A percentile compares a stretch with the other conserved stretches of the same genome.
Conservation (phyloP, 208 protist genomes). For the Leishmania amazonensis region DNA sequence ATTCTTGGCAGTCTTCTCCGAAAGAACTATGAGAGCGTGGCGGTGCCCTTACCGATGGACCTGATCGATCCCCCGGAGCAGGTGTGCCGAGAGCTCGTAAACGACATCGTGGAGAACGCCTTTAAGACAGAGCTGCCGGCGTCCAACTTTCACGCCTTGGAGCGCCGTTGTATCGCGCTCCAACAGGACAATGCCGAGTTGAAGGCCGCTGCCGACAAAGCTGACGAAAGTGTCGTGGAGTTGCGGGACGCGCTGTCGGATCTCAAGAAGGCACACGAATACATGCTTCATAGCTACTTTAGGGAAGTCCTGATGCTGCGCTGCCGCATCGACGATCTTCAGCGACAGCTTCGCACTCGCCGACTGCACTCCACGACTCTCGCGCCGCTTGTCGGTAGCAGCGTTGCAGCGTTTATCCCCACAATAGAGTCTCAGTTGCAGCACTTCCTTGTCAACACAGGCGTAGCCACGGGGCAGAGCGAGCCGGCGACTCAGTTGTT, state of each 20-base stretch:
- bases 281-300: constrained; percentile 88
- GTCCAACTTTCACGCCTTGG: constrained; percentile 38
- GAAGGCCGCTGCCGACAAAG: constrained; percentile 17
- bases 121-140: constrained; percentile 53
- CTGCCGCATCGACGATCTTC: constrained; percentile 46
- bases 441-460: constrained; percentile 20
- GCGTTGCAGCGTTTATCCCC: neutral
- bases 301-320: constrained; percentile 78
- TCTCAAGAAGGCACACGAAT: constrained; percentile 68
- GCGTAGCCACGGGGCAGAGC: neutral
- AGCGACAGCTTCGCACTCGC: constrained; percentile 30
- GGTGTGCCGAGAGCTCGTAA: constrained; percentile 58
- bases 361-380: constrained; percentile 2
- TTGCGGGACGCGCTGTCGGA: constrained; percentile 33
- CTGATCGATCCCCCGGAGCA: constrained; percentile 46
- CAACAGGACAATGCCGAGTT: constrained; percentile 47
- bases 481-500: neutral
- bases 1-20: constrained; percentile 55
- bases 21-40: constrained; percentile 52
- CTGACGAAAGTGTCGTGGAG: constrained; percentile 24
- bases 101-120: constrained; percentile 46
- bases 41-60: constrained; percentile 34
- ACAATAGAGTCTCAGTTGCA: constrained; percentile 25
- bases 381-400: neutral
- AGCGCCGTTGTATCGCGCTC: constrained; percentile 34